Percentiles rank a stretch among this genome's conserved stretches.
phyloP scores from a whole-genome alignment of 176 grass and related monocot genomes.

The Pharus latifolius region DNA sequence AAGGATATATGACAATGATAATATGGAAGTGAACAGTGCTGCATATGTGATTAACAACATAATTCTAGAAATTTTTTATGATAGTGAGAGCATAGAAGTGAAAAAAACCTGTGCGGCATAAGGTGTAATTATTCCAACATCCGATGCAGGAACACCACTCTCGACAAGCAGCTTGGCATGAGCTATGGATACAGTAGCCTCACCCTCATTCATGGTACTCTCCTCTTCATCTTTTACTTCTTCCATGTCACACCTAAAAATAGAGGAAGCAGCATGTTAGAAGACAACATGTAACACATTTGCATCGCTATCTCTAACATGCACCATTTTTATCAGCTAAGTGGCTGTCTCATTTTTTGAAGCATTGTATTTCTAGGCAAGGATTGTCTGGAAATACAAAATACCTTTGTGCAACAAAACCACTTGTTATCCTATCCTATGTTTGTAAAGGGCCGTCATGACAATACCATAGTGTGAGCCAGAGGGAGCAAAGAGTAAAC shows the following conservation, averaged over 20 bases:
- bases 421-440: background rate
- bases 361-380: background rate
- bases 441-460: background rate
- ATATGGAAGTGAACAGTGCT: background rate
- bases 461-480: background rate
- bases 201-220: conserved; percentile 91
- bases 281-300: too few relatives aligned
- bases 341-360: background rate
- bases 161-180: conserved; percentile 92
- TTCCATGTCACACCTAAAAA: conserved; percentile 89
- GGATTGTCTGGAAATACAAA: background rate
- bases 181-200: conserved; percentile 68
- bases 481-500: background rate
- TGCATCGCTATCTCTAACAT: too few relatives aligned
- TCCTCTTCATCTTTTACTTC: conserved; percentile 98
- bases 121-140: conserved; percentile 95
- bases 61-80: background rate
- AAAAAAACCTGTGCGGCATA: conserved; percentile 84
- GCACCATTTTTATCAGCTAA: background rate
- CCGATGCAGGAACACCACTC: conserved; percentile 65
- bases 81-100: conserved; percentile 9
- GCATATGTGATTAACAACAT: conserved; percentile 3
- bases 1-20: background rate
- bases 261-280: background rate
- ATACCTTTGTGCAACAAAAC: background rate